These are phyloP conservation scores for Sugiyamaella marilandica DNA, from an alignment of 805 yeast genomes.

Conservation along the genomic window DNA sequence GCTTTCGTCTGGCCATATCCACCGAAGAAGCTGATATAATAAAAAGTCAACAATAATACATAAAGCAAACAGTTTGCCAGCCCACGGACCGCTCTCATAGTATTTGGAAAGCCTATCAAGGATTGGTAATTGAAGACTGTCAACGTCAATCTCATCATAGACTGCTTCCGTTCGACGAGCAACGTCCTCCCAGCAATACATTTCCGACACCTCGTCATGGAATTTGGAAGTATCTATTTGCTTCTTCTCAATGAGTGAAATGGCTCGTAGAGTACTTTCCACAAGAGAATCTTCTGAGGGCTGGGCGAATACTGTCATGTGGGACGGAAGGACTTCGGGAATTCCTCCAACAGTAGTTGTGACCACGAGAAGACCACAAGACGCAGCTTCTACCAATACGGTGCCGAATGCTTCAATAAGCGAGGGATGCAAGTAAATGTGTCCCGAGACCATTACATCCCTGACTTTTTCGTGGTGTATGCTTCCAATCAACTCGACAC, in stretches of 20 bases:
- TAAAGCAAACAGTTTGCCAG: slow-evolving; percentile 76
- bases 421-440: slow-evolving; percentile 88
- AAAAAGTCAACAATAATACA: slow-evolving; percentile 79
- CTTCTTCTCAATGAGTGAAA: slow-evolving; percentile 50
- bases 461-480: slow-evolving; percentile 90
- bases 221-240: slow-evolving; percentile 67
- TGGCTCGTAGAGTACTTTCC: slow-evolving; percentile 66
- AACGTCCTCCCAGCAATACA: slow-evolving; percentile 92
- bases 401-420: slow-evolving; percentile 98
- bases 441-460: slow-evolving; percentile 88
- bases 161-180: slow-evolving; percentile 83
- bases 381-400: slow-evolving; percentile 93
- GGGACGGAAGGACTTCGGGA: slow-evolving; percentile 88
- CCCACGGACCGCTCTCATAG: slow-evolving; percentile 65
- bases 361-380: slow-evolving; percentile 89
- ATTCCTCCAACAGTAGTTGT: slow-evolving; percentile 97
- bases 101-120: slow-evolving; percentile 57
- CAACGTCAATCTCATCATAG: slow-evolving; percentile 49
- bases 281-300: slow-evolving; percentile 84
- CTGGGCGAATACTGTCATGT: slow-evolving; percentile 84
- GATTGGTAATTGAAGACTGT: slow-evolving; percentile 45
- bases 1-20: slow-evolving; percentile 57
- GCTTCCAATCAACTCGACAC: slow-evolving; percentile 81
- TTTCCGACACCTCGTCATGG: slow-evolving; percentile 67
- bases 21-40: slow-evolving; percentile 57